Conservation (phyloP, 2,329 filamentous ascomycete genomes). For the Cercospora berteroae region DNA sequence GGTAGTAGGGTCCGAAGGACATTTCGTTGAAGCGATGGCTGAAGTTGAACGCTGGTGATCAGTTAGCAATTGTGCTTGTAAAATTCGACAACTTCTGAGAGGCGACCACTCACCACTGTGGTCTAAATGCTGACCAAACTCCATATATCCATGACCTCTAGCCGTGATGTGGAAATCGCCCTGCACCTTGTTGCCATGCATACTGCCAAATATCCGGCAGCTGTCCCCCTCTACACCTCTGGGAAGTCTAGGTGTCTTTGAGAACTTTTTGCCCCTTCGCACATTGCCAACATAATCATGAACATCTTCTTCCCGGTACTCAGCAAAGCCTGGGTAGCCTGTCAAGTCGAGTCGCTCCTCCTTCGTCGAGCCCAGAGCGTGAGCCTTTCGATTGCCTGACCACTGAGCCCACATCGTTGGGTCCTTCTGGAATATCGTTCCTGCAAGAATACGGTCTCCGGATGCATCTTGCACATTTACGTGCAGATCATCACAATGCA, state of each 20-base stretch:
- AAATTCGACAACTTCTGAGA: background rate
- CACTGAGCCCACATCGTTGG: slow-evolving; percentile 79
- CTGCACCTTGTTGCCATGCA: slow-evolving; percentile 95
- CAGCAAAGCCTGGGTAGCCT: slow-evolving; percentile 61
- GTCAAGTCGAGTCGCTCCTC: slow-evolving; percentile 55
- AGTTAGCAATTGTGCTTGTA: slow-evolving; percentile 2
- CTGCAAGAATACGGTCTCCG: slow-evolving; percentile 86
- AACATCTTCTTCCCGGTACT: slow-evolving; percentile 75
- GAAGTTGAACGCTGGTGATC: slow-evolving; percentile 80
- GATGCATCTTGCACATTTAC: slow-evolving; percentile 96
- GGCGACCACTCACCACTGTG: slow-evolving; percentile 63
- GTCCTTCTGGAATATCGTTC: slow-evolving; percentile 69
- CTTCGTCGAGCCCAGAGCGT: slow-evolving; percentile 56
- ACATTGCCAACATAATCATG: slow-evolving; percentile 82
- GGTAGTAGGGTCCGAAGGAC: slow-evolving; percentile 96
- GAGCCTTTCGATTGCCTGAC: slow-evolving; percentile 66
- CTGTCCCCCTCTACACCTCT: slow-evolving; percentile 59
- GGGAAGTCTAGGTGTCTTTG: slow-evolving; percentile 68
- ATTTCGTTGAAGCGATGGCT: slow-evolving; percentile 94
- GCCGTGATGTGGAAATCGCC: slow-evolving; percentile 98
- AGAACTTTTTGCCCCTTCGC: slow-evolving; percentile 61
- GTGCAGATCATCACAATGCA: slow-evolving; percentile 85
- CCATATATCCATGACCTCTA: slow-evolving; percentile 88
- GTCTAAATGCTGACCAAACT: slow-evolving; percentile 75
- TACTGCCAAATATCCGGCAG: slow-evolving; percentile 83